Evolutionary conservation across 192 early-diverging fungal species (phyloP).

Genomic region (Dissophora ornata): DNA sequence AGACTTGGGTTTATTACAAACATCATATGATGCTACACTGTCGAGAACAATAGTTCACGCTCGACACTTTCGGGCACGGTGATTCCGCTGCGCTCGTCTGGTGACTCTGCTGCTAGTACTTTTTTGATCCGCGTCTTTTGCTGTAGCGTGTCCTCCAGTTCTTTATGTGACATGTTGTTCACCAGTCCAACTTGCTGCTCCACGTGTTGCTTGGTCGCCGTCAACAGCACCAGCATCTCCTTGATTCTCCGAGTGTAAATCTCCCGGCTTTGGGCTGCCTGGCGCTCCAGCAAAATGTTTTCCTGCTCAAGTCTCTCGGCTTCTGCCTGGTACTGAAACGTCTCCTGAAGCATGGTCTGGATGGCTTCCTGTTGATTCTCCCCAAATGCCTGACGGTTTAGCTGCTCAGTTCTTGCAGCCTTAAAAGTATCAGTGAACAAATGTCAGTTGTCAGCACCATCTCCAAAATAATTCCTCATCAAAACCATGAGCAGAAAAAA

Average conservation of each 20-base stretch:
- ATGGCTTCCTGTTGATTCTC: constrained; percentile 32
- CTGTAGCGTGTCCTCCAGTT: constrained; percentile 15
- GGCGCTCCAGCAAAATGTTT: constrained; percentile 26
- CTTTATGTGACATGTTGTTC: constrained; percentile 24
- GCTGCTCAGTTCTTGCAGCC: constrained; percentile 19
- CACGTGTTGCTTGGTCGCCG: constrained; percentile 31
- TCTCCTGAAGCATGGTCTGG: constrained; percentile 24
- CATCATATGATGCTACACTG: neutral
- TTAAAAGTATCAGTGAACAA: constrained; percentile 5
- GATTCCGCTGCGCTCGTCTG: neutral
- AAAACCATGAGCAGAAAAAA: no score
- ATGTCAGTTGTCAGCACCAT: neutral
- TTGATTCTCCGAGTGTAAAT: constrained; percentile 12
- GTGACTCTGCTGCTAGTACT: neutral
- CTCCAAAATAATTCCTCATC: no score
- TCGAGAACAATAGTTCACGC: neutral
- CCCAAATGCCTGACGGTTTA: constrained; percentile 11
- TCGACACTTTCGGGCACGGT: neutral
- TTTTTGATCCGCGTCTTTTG: constrained; percentile 5
- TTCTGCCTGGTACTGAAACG: constrained; percentile 20
- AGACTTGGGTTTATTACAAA: neutral
- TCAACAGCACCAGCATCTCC: constrained; percentile 20
- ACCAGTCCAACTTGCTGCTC: constrained; percentile 43
- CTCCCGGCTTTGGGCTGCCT: constrained; percentile 31
- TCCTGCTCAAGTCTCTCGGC: constrained; percentile 36